Conservation (phyloP, 495 filamentous ascomycete species). For the Neurospora sp. region DNA sequence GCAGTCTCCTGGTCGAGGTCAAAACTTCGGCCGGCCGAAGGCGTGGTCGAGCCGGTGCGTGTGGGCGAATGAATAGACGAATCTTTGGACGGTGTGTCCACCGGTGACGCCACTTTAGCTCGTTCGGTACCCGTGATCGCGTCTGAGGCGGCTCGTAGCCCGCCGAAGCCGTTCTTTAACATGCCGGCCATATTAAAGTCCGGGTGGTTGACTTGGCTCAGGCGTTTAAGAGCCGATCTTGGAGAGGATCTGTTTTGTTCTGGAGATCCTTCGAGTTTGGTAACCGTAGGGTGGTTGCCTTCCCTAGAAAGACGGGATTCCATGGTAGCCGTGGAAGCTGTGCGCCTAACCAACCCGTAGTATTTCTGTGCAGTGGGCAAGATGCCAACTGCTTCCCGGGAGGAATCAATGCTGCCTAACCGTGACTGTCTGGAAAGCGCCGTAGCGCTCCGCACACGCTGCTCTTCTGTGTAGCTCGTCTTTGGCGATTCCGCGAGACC, state of each 20-base stretch:
- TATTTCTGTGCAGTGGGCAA: constrained; percentile 49
- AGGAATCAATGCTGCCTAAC: constrained; percentile 60
- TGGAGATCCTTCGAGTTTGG: constrained; percentile 52
- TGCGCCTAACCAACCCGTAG: constrained; percentile 44
- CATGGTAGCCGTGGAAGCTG: constrained; percentile 38
- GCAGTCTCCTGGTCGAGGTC: constrained; percentile 62
- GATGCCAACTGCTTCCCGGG: constrained; percentile 29
- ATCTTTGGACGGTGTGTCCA: constrained; percentile 52
- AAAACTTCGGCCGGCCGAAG: constrained; percentile 69
- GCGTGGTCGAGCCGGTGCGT: constrained; percentile 75
- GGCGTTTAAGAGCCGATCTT: constrained; percentile 38
- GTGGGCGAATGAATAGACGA: constrained; percentile 57
- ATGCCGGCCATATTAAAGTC: constrained; percentile 39
- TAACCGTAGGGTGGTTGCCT: constrained; percentile 46
- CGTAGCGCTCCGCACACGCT: constrained; percentile 47
- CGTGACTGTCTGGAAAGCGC: constrained; percentile 63
- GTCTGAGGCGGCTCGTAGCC: constrained; percentile 74
- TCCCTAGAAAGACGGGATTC: constrained; percentile 44
- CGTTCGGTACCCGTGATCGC: constrained; percentile 56
- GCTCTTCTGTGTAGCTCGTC: constrained; percentile 65
- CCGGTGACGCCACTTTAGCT: constrained; percentile 40
- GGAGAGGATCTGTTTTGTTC: constrained; percentile 40
- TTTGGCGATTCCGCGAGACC: constrained; percentile 47
- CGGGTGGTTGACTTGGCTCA: constrained; percentile 41
- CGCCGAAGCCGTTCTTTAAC: constrained; percentile 34